A percentile compares a stretch with the other conserved stretches of the same genome.
phyloP scores from a whole-genome alignment of 2,329 filamentous ascomycete species.

The Colletotrichum limetticola region DNA sequence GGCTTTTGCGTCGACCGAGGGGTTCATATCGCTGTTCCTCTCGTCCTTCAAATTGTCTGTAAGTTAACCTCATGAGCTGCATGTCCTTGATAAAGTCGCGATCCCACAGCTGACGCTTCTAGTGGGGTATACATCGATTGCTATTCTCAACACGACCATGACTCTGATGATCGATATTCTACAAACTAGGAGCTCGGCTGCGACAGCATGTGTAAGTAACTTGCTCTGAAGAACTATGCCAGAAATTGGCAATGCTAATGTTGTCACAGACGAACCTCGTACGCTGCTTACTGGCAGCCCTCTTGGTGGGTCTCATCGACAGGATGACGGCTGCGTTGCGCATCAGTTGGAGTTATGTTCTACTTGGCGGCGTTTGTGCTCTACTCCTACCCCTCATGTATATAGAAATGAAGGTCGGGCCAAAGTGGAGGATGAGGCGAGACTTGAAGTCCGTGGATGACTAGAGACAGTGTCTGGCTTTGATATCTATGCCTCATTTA shows the following conservation, averaged over 20 bases:
- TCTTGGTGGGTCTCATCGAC: constrained; percentile 43
- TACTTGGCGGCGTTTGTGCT: constrained; percentile 37
- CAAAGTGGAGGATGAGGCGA: constrained; percentile 34
- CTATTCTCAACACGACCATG: constrained; percentile 45
- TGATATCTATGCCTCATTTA: neutral
- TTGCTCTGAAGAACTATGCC: neutral
- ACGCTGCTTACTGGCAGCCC: constrained; percentile 41
- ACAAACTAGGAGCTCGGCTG: constrained; percentile 42
- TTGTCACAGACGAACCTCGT: constrained; percentile 42
- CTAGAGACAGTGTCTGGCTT: neutral
- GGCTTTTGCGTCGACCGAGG: constrained; percentile 41
- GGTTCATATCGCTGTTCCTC: constrained; percentile 39
- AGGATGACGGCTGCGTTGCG: constrained; percentile 37
- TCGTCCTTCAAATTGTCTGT: constrained; percentile 41
- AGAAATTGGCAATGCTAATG: neutral
- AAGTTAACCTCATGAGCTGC: constrained; percentile 9
- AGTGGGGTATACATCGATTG: constrained; percentile 44
- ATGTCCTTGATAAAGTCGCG: no score
- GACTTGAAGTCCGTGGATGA: constrained; percentile 20
- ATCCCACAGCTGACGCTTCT: neutral
- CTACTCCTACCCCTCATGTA: constrained; percentile 37
- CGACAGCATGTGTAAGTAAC: constrained; percentile 41
- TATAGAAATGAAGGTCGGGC: constrained; percentile 37
- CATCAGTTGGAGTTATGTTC: constrained; percentile 38
- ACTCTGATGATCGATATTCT: constrained; percentile 46